Base-by-base conservation (phyloP, 2,329 filamentous ascomycete species). In the Monilinia fructigena region DNA sequence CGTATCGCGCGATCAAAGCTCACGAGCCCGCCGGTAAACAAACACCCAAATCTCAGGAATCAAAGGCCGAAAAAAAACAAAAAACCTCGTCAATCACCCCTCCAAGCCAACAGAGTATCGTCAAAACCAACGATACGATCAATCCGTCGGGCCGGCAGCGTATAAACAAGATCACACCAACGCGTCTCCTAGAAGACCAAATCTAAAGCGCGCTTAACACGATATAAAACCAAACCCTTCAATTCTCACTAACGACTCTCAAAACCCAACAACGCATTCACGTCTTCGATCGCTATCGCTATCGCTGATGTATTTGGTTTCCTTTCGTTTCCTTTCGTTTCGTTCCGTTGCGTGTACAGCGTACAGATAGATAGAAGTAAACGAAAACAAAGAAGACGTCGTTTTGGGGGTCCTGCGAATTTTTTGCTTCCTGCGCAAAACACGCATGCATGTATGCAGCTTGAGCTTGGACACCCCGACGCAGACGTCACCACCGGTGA, bases 401-500 rank as follows among this genome's bases (percentile, higher is more conserved):
- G 28, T 28, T 28, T 31, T 28, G 20, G 26, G 20, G 26, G 18
- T 18, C 40, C 31, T 23, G 20, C 42, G 56, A 60, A 60, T 38
- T 60, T 48, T 59, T 60, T 60, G 20, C 56, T 47, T 48, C 12
- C 56, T 48, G 31, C 18, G 28, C 56, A 35, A 6, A 6, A 8
- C 31, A 35, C 7, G 31, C 31, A 35, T 1, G 31, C 31, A 35
- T 35, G 31, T 8, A 60, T 60, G 56, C 56, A 48, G 56, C 56
- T 60, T 60, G 45, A 60, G 56, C 56, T 60, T 6, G 56, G 56
- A 60, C 45, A 38, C 28, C 28, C 28, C 28, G 4, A 28, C 56
- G n/a, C 45, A 60, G 56, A 60, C 56, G 56, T 60, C 56, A 60
- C 56, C 42, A 60, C 56, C 42, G 56, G 56, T 60, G 56, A 60